Evolutionary conservation across 139 green algal species (phyloP).

Genomic region (Pseudopediastrum boryanum): DNA sequence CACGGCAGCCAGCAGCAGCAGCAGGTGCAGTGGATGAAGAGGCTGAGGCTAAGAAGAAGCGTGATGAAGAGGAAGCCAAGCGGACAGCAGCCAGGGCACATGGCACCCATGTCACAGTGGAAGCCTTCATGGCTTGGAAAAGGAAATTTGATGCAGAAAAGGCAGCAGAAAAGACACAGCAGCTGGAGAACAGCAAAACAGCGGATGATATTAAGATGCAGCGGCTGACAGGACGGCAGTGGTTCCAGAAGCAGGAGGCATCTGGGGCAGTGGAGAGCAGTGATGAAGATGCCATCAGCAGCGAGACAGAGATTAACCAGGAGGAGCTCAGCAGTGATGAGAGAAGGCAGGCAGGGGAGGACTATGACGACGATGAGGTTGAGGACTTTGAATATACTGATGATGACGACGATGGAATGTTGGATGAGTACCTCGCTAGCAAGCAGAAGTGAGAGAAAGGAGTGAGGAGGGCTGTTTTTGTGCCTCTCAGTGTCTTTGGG

Average conservation of each 20-base stretch:
- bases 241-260: slow-evolving; percentile 66
- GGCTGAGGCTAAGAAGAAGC: slow-evolving; percentile 32
- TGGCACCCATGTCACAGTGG: slow-evolving; percentile 77
- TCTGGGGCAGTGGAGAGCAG: slow-evolving; percentile 2
- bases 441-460: no score
- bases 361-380: not conserved
- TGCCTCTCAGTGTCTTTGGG: no score
- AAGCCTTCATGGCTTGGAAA: slow-evolving; percentile 81
- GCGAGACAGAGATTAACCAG: slow-evolving; percentile 20
- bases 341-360: not conserved
- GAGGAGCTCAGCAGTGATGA: slow-evolving; percentile 19
- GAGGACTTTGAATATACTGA: slow-evolving; percentile 29
- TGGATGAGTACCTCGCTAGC: slow-evolving; percentile 41
- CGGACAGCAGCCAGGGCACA: slow-evolving; percentile 65
- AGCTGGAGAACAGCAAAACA: not conserved
- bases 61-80: slow-evolving; percentile 54
- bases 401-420: slow-evolving; percentile 44
- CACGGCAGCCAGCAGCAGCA: slow-evolving; percentile 14
- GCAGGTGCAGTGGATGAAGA: slow-evolving; percentile 45
- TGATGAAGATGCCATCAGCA: slow-evolving; percentile 6
- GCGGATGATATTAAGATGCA: slow-evolving; percentile 19
- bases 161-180: slow-evolving; percentile 36
- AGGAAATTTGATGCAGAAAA: slow-evolving; percentile 50
- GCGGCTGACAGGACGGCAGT: slow-evolving; percentile 70
- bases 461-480: no score